Percentiles rank a stretch among this genome's conserved stretches.
Evolutionary conservation across 2,329 filamentous ascomycete species (phyloP).

Genomic region (Dactylellina cionopaga): DNA sequence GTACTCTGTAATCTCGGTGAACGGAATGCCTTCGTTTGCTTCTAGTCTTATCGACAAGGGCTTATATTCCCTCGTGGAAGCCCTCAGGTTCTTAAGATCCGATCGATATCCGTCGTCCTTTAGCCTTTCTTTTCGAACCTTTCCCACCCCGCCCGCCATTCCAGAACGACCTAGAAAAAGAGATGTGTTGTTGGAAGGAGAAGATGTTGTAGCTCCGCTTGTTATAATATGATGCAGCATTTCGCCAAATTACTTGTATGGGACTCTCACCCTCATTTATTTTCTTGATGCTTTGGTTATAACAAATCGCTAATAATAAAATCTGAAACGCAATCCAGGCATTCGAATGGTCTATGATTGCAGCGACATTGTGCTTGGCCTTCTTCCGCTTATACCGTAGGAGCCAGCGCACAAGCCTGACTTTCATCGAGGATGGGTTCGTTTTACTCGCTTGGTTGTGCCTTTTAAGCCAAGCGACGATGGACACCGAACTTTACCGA

Average conservation of each 20-base stretch:
- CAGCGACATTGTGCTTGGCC: slow-evolving; percentile 16
- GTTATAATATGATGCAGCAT: slow-evolving; percentile 5
- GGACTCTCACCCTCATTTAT: neutral
- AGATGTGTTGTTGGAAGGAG: slow-evolving; percentile 26
- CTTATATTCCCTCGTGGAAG: too few species aligned
- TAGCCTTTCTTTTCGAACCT: neutral
- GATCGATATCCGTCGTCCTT: slow-evolving; percentile 5
- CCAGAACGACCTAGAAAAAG: neutral
- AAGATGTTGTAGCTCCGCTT: slow-evolving; percentile 7
- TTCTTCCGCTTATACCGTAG: slow-evolving; percentile 37
- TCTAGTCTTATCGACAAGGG: slow-evolving; percentile 1
- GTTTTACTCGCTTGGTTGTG: slow-evolving; percentile 37
- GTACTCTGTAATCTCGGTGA: neutral
- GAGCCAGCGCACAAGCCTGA: slow-evolving; percentile 7
- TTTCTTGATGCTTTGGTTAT: neutral
- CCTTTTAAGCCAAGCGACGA: slow-evolving; percentile 23
- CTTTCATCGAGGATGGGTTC: slow-evolving; percentile 44
- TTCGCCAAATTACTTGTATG: slow-evolving; percentile 5
- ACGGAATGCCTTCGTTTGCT: slow-evolving; percentile 5
- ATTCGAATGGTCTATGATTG: slow-evolving; percentile 50
- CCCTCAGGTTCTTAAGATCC: slow-evolving; percentile 15
- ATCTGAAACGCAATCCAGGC: slow-evolving; percentile 10
- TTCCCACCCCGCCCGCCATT: neutral
- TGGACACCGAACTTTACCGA: slow-evolving; percentile 25
- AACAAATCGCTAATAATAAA: neutral